Base-by-base conservation (phyloP, 192 early-diverging fungal genomes). In the Gamsiella multidivaricata region DNA sequence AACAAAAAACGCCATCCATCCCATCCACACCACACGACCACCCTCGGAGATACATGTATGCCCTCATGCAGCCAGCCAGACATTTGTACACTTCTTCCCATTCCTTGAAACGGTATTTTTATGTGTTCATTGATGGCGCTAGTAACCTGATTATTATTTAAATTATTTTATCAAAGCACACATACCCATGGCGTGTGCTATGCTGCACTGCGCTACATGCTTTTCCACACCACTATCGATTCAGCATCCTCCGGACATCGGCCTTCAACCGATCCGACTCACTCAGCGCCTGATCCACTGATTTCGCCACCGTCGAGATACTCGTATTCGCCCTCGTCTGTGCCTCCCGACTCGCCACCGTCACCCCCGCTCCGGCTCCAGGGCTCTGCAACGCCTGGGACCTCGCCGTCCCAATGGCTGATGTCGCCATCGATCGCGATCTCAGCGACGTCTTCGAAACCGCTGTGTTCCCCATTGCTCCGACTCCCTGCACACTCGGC, bases 221-320 rank as follows among this genome's bases (percentile, higher is more conserved):
- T n/a, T n/a, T n/a, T n/a, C n/a, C n/a, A n/a, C n/a, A n/a, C n/a
- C n/a, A n/a, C 9, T 58, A 74, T 46, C 71, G 64, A 37, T 76
- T 66, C 58, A 76, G 25, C 65, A 76, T 67, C 18, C 59, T 54
- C 31, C 59, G 58, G 3, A 76, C 65, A 42, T 76, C 73, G 1
- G 57, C 73, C 46, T 76, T 76, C 65, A 76, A 32, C 34, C 43
- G 50, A 41, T 76, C 73, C 3, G 73, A 67, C 37, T 76, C 73
- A 26, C 73, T 76, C 18, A 76, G 45, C 9, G 73, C 73, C 46
- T 76, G 73, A 43, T 76, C 73, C 39, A 76, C 73, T 32, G 64
- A 68, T 14, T 55, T 46, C 22, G 64, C 17, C 3, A 66, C 52
- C 2, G 52, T 62, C 31, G 73, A 76, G 26, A 76, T 68, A 42